Conservation (phyloP, 495 filamentous ascomycete species). For the Extremus antarcticus region DNA sequence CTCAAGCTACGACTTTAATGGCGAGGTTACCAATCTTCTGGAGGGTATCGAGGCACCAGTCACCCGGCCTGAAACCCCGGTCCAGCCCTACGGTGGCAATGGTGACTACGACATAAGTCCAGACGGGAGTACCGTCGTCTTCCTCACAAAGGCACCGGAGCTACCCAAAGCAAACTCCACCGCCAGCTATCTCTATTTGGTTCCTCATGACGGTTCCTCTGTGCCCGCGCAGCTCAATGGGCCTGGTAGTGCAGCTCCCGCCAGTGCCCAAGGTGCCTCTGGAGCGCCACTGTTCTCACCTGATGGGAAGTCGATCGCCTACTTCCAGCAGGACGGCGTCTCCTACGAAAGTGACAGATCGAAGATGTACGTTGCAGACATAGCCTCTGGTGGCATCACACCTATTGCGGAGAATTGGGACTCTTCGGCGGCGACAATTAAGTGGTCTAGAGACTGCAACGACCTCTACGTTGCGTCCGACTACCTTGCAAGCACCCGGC, state of each 20-base stretch:
- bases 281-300: slow-evolving; percentile 65
- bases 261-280: slow-evolving; percentile 51
- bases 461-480: slow-evolving; percentile 28
- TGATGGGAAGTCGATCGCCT: slow-evolving; percentile 43
- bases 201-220: slow-evolving; percentile 49
- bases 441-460: slow-evolving; percentile 31
- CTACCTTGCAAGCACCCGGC: slow-evolving; percentile 24
- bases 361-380: slow-evolving; percentile 31
- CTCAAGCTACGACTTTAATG: slow-evolving; percentile 11
- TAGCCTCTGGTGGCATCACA: slow-evolving; percentile 26
- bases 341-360: slow-evolving; percentile 33
- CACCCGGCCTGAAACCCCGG: slow-evolving; percentile 32
- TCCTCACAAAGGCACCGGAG: slow-evolving; percentile 20
- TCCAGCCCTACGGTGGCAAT: slow-evolving; percentile 33
- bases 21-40: slow-evolving; percentile 34
- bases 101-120: slow-evolving; percentile 36
- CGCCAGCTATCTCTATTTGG: slow-evolving; percentile 62
- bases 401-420: slow-evolving; percentile 34
- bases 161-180: slow-evolving; percentile 72
- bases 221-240: slow-evolving; percentile 28
- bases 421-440: slow-evolving; percentile 28
- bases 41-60: slow-evolving; percentile 33
- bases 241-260: neutral
- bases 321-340: slow-evolving; percentile 34
- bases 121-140: slow-evolving; percentile 24